phyloP scores from a whole-genome alignment of 345 rosid species.

The Euphorbia peplus region DNA sequence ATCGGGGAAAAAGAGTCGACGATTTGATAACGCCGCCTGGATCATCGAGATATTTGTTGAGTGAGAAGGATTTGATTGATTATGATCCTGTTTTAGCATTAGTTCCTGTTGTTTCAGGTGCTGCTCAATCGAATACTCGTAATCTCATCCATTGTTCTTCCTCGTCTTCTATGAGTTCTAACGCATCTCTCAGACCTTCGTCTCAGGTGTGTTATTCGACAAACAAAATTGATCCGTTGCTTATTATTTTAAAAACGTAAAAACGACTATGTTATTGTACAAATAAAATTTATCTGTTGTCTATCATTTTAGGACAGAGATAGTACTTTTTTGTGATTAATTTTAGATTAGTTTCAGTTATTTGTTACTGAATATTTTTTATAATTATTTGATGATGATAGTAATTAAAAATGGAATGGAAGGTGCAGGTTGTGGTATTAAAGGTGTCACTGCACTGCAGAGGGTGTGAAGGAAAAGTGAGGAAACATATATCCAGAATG shows the following conservation, averaged over 20 bases:
- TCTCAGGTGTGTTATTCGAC: constrained; percentile 59
- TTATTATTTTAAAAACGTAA: no score
- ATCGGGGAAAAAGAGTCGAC: constrained; percentile 31
- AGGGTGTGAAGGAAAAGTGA: constrained; percentile 87
- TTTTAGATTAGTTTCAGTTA: no score
- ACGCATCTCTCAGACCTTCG: constrained; percentile 33
- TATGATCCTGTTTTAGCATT: constrained; percentile 38
- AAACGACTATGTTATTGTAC: no score
- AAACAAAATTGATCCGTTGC: no score
- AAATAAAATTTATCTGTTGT: no score
- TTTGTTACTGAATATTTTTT: no score
- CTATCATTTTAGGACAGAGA: no score
- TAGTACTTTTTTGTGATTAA: neutral
- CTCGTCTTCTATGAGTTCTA: constrained; percentile 32
- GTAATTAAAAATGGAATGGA: neutral
- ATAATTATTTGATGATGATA: neutral
- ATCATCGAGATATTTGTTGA: constrained; percentile 67
- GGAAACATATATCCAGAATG: constrained; percentile 89
- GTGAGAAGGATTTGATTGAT: constrained; percentile 37
- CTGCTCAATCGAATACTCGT: constrained; percentile 20
- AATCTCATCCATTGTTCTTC: constrained; percentile 1
- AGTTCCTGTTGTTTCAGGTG: neutral
- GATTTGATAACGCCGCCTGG: constrained; percentile 59
- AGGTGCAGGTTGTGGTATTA: constrained; percentile 68
- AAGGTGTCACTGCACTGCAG: constrained; percentile 89